Evolutionary conservation across 2,329 filamentous ascomycete species (phyloP), one percentile per base, ranked within the genome.

Genomic region (Hymenoscyphus fructigenus): DNA sequence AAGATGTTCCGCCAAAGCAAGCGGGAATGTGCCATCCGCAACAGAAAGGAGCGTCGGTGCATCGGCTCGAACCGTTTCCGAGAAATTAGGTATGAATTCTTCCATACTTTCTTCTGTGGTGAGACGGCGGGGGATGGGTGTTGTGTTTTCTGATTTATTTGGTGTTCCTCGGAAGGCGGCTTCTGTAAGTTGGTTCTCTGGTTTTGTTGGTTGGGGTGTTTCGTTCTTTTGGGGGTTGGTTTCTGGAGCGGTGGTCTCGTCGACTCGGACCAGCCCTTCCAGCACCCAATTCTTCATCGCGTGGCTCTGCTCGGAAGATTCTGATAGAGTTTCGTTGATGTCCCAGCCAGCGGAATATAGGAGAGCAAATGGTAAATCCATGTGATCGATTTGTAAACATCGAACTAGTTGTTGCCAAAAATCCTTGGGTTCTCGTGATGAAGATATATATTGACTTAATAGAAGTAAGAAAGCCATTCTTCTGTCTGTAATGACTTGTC

Each of bases 1-100:
- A 14, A 92, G 77, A 1, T 84, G 87, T 26, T 85, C 78, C 55
- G 91, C 79, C 60, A 91, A 77, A 26, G 79, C 75, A 26, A 79
- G 70, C 2, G 89, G 86, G 7, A 92, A 76, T 41, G 85, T 87
- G 6, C 82, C 83, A 65, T 84, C 79, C 5, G 59, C 55, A 44
- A 58, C 47, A 3, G 29, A 56, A 2, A 72, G 66, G 5, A 72
- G 53, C 3, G 66, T 69, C 14, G 66, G 64, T 1, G 65, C 59
- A 10, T 67, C 61, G 32, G 64, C 53, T 26, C 63, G 67, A 12
- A 72, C 60, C n/a, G 69, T 20, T 9, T 70, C 65, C 2, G 50
- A 50, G 28, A 72, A 70, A 20, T 64, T 60, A 1, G 66, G 64
- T 2, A 69, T 20, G 17, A 68, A 66, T 5, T 59, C 47, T 23